phyloP scores from a whole-genome alignment of 352 stramenopile genomes.

The Globisporangium nunn region DNA sequence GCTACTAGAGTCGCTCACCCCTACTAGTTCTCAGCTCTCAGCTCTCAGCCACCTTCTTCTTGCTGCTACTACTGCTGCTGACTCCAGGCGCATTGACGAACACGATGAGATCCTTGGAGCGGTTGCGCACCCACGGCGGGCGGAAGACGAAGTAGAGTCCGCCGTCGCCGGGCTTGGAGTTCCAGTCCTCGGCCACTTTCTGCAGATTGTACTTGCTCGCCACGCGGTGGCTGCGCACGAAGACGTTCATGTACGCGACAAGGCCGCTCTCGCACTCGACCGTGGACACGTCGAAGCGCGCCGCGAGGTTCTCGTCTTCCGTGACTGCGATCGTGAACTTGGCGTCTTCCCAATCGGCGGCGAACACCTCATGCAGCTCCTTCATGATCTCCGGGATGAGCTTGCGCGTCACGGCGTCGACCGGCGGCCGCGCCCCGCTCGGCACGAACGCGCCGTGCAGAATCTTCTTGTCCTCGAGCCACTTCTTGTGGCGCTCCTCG shows the following conservation, averaged over 20 bases:
- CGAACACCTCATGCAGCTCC: constrained; percentile 58
- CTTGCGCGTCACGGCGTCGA: constrained; percentile 58
- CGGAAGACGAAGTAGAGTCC: constrained; percentile 56
- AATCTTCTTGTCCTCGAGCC: constrained; percentile 70
- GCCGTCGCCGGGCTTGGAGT: constrained; percentile 48
- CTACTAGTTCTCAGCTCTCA: not conserved
- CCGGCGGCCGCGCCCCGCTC: constrained; percentile 37
- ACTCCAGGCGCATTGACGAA: constrained; percentile 14
- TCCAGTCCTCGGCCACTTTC: constrained; percentile 80
- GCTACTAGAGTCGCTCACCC: not conserved
- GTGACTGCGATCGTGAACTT: constrained; percentile 45
- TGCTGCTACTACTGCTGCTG: not conserved
- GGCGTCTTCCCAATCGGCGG: constrained; percentile 51
- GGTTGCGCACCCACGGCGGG: constrained; percentile 52
- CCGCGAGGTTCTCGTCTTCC: constrained; percentile 55
- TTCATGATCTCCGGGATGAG: constrained; percentile 65
- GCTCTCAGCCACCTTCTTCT: not conserved
- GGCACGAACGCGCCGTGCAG: constrained; percentile 59
- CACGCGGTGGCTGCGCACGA: constrained; percentile 57
- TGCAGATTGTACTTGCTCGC: constrained; percentile 67
- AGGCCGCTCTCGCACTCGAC: constrained; percentile 53
- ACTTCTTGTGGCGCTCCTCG: constrained; percentile 48
- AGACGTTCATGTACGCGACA: constrained; percentile 81
- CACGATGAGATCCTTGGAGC: constrained; percentile 49
- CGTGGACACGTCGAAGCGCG: constrained; percentile 41